These are phyloP conservation scores for Plantago major DNA, from an alignment of 257 asterid genomes.

Conservation along the genomic window DNA sequence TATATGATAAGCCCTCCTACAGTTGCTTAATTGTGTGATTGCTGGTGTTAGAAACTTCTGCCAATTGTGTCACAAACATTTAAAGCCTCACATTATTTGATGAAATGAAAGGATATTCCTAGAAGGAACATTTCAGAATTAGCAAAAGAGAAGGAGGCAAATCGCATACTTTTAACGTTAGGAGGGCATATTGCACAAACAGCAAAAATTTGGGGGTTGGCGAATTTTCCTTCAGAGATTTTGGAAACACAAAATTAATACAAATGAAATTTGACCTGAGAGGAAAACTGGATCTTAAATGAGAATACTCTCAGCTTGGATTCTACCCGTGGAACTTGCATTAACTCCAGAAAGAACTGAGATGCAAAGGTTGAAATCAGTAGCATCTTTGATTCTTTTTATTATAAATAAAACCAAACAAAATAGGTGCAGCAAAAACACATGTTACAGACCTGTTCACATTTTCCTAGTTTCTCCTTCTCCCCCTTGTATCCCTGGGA, in stretches of 20 bases:
- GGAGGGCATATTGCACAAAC: too few species aligned
- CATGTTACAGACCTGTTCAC: constrained; percentile 73
- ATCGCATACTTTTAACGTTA: too few species aligned
- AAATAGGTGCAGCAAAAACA: constrained; percentile 17
- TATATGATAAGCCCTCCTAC: too few species aligned
- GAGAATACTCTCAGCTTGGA: constrained; percentile 84
- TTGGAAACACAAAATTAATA: constrained; percentile 18
- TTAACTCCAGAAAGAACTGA: constrained; percentile 87
- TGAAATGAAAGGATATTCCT: too few species aligned
- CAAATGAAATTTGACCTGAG: constrained; percentile 57
- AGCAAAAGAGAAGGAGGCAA: too few species aligned
- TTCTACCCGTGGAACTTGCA: constrained; percentile 93
- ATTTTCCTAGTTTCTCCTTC: constrained; percentile 74
- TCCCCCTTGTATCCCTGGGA: constrained; percentile 89
- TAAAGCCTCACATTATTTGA: too few species aligned
- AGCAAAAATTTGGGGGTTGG: too few species aligned
- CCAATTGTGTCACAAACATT: too few species aligned
- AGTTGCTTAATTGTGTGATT: too few species aligned
- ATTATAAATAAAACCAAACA: constrained; percentile 11
- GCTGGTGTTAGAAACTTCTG: too few species aligned
- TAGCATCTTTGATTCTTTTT: neutral
- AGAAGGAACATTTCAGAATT: too few species aligned
- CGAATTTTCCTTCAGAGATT: neutral
- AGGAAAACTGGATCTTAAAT: constrained; percentile 72
- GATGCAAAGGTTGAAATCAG: constrained; percentile 17